These are phyloP conservation scores for Myriangium duriaei DNA, from an alignment of 2,329 filamentous ascomycete species.

Conservation along the genomic window DNA sequence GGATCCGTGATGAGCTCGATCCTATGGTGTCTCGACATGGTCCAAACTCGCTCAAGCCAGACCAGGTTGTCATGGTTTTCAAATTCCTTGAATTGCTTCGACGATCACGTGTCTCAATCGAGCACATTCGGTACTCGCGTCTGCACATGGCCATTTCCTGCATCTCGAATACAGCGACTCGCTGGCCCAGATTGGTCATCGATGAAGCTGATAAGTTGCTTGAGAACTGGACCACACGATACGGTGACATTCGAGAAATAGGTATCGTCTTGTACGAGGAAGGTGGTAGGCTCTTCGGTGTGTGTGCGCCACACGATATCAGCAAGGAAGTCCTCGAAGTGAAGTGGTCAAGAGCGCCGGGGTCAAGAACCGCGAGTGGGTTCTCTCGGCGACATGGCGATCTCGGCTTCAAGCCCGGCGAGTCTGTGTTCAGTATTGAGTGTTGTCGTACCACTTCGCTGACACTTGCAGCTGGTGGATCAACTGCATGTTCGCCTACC, in stretches of 20 bases:
- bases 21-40: conserved; percentile 33
- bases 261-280: conserved; percentile 30
- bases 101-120: conserved; percentile 19
- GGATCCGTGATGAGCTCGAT: conserved; percentile 38
- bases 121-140: conserved; percentile 29
- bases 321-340: conserved; percentile 25
- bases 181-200: conserved; percentile 34
- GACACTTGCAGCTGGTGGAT: conserved; percentile 36
- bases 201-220: conserved; percentile 33
- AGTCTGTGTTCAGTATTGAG: conserved; percentile 22
- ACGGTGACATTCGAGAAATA: conserved; percentile 27
- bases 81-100: conserved; percentile 25
- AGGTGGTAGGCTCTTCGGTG: conserved; percentile 31
- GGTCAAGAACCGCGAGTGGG: conserved; percentile 21
- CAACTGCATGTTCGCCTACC: conserved; percentile 33
- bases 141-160: conserved; percentile 34
- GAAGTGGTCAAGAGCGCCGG: conserved; percentile 21
- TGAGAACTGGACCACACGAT: conserved; percentile 26
- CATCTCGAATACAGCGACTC: conserved; percentile 32
- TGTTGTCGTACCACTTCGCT: background rate
- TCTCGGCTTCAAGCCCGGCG: conserved; percentile 35
- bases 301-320: conserved; percentile 27
- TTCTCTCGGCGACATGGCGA: conserved; percentile 25
- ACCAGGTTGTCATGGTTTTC: conserved; percentile 33
- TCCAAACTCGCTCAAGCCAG: conserved; percentile 28